Evolutionary conservation across 352 stramenopile species (phyloP).

Genomic region (Phytophthora pistaciae): DNA sequence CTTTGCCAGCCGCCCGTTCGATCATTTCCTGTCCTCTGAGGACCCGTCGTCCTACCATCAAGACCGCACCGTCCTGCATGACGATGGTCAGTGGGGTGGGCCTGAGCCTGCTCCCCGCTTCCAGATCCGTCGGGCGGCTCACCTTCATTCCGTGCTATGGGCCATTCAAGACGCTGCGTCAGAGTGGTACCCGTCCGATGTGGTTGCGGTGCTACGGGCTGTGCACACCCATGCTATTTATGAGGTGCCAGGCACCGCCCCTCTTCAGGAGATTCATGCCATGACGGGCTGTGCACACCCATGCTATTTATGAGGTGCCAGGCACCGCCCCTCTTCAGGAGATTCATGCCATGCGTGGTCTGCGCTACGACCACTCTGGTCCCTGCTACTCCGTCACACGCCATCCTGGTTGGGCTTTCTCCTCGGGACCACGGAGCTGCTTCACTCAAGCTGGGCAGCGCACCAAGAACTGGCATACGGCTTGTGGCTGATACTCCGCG

Average conservation of each 20-base stretch:
- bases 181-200: neutral
- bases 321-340: neutral
- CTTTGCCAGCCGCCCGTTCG: constrained; percentile 5
- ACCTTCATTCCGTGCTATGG: neutral
- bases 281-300: neutral
- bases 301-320: neutral
- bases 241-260: neutral
- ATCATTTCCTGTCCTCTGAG: constrained; percentile 12
- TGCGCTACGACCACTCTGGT: too few species aligned
- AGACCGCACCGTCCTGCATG: constrained; percentile 10
- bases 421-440: too few species aligned
- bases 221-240: neutral
- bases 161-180: neutral
- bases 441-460: too few species aligned
- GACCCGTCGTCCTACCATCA: neutral
- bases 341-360: neutral
- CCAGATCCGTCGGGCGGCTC: constrained; percentile 9
- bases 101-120: constrained; percentile 1
- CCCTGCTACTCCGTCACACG: too few species aligned
- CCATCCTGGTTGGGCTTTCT: too few species aligned
- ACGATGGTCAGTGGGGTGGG: constrained; percentile 5
- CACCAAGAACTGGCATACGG: too few species aligned
- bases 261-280: neutral
- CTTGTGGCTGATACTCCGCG: too few species aligned
- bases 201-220: neutral